Evolutionary conservation across 768 basidiomycete species (phyloP).

Genomic region (Lactifluus hygrophoroides): DNA sequence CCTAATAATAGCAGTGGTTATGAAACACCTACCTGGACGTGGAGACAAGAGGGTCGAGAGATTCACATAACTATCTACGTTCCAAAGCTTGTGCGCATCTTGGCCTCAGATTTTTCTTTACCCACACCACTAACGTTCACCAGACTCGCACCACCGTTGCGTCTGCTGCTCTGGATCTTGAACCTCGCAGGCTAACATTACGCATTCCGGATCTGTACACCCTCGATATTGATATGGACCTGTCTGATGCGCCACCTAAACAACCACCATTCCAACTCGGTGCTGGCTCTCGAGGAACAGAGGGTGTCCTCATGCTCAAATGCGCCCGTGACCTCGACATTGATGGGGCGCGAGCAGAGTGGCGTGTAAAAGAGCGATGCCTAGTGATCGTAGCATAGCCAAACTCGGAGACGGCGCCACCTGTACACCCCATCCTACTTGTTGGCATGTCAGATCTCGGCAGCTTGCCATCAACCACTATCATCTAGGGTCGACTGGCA

Average conservation of each 20-base stretch:
- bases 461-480: background rate
- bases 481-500: background rate
- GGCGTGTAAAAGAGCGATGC: constrained; percentile 47
- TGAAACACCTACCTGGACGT: constrained; percentile 43
- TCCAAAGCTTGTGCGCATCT: constrained; percentile 47
- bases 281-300: constrained; percentile 18
- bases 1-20: background rate
- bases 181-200: constrained; percentile 49
- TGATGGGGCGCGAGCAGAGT: constrained; percentile 56
- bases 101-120: background rate
- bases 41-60: constrained; percentile 34
- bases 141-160: constrained; percentile 43
- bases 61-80: constrained; percentile 46
- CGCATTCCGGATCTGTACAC: constrained; percentile 38
- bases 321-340: constrained; percentile 51
- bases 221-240: constrained; percentile 51
- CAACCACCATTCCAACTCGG: constrained; percentile 18
- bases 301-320: constrained; percentile 43
- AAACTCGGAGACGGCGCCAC: background rate
- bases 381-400: constrained; percentile 39
- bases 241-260: constrained; percentile 47
- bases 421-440: background rate
- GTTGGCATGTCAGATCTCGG: background rate
- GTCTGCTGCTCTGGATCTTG: constrained; percentile 53
- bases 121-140: background rate